phyloP scores from a whole-genome alignment of 192 early-diverging fungal species.

The Chytriomyces sp. region DNA sequence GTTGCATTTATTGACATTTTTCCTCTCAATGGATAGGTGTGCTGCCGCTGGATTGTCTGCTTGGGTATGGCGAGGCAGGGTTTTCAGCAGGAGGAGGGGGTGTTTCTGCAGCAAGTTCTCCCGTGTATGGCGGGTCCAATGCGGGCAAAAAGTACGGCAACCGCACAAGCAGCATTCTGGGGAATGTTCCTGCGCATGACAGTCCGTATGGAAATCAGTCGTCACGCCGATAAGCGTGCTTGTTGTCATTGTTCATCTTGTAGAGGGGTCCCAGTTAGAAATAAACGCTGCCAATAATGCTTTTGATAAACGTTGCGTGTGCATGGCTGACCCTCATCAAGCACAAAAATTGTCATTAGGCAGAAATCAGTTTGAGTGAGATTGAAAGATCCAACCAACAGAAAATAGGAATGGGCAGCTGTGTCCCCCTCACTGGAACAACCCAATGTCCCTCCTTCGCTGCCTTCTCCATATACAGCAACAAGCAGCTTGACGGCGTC shows the following conservation, averaged over 20 bases:
- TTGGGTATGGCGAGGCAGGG: slow-evolving; percentile 2
- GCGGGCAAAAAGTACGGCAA: background rate
- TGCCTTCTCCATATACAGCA: background rate
- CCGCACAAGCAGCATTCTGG: background rate
- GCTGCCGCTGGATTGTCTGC: slow-evolving; percentile 21
- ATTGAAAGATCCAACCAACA: background rate
- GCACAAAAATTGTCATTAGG: no score
- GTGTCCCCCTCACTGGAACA: background rate
- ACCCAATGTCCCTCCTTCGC: background rate
- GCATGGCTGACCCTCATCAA: no score
- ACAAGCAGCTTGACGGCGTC: background rate
- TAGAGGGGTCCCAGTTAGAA: no score
- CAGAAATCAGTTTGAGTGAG: no score
- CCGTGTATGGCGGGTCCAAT: no score
- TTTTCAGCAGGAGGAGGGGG: background rate
- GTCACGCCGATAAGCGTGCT: no score
- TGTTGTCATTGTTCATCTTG: no score
- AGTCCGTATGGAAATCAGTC: no score
- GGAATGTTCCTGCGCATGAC: background rate
- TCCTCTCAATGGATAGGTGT: slow-evolving; percentile 10
- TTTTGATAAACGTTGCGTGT: no score
- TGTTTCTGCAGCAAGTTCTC: background rate
- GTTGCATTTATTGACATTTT: background rate
- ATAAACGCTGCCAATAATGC: no score
- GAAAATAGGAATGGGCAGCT: background rate